Conservation (phyloP, 1,284 basidiomycete genomes). For the Phellopilus nigrolimitatus region DNA sequence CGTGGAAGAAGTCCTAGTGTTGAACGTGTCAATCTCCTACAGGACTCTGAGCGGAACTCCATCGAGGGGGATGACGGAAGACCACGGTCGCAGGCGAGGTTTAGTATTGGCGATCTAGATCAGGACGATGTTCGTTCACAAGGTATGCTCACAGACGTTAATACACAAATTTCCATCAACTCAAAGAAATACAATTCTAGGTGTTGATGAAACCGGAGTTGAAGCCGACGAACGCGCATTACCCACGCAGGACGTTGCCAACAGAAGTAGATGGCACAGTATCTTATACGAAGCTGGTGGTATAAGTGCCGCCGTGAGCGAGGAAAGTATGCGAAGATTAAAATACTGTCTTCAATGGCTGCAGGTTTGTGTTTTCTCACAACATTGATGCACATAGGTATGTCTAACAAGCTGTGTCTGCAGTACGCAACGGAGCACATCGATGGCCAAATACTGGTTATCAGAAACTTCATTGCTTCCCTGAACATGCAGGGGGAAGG, state of each 20-base stretch:
- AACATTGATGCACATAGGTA: constrained; percentile 4
- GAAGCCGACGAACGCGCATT: not conserved
- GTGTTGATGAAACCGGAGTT: not conserved
- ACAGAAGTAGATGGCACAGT: constrained; percentile 76
- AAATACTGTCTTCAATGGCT: constrained; percentile 89
- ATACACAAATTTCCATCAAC: too few species aligned
- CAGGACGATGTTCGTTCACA: not conserved
- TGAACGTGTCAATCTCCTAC: not conserved
- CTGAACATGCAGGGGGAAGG: constrained; percentile 38
- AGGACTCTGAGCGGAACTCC: not conserved
- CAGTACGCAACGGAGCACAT: constrained; percentile 87
- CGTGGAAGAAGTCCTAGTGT: constrained; percentile 19
- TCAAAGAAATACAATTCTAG: too few species aligned
- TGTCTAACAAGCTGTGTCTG: not conserved
- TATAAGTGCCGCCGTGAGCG: constrained; percentile 80
- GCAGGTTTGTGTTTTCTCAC: constrained; percentile 49
- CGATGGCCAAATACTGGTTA: constrained; percentile 79
- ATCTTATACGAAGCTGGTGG: constrained; percentile 87
- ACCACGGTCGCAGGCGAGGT: constrained; percentile 1
- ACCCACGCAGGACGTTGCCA: constrained; percentile 42
- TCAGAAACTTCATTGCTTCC: constrained; percentile 76
- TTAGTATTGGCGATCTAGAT: constrained; percentile 6
- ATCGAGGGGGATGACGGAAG: not conserved
- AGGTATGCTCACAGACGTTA: not conserved
- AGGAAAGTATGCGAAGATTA: constrained; percentile 83